Evolutionary conservation across 2,329 filamentous ascomycete genomes (phyloP), one percentile per base, ranked within the genome.

Genomic region (Colletotrichum orbiculare): DNA sequence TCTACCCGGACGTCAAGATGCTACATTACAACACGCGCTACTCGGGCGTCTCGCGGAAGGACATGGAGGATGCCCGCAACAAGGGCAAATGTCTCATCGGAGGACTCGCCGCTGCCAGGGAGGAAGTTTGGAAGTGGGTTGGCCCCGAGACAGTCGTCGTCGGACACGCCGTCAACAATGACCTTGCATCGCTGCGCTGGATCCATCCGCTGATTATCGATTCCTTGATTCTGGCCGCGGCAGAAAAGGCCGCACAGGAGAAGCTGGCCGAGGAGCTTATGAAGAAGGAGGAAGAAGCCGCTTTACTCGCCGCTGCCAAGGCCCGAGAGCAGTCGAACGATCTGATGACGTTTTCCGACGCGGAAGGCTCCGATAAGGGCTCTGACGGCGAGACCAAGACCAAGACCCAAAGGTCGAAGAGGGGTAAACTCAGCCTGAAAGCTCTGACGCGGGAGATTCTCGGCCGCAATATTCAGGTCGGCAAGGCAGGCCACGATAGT

Each of bases 1-100:
- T 87, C 3, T 80, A 73, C 50, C 85, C 85, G 0, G 71, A 76
- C 10, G 76, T 80, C 0, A 69, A 69, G 8, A 82, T 87, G 77
- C 56, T 70, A 6, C 80, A 87, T 69, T 80, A 80, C 69, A 84
- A 85, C 69, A 86, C 82, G 0, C 75, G 72, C 3, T 85, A 73
- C 65, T 85, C 84, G 0, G 85, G 85, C 1, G 79, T 88, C 2
- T 79, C 77, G 0, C 71, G 71, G 35, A 64, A 61, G 2, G 74
- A 76, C 17, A 78, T 87, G 72, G 67, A 76, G 2, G 66, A 73
- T 0, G 80, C 79, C 4, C 72, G 73, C 1, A 72, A 70, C 2
- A 67, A 62, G 5, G 66, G 72, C 0, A 71, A 70, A 1, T 81
- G 78, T 46, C 33, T 66, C 42, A 66, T 86, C 0, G 65, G 76